Conservation (phyloP, 2,329 filamentous ascomycete species). For the Pseudopyricularia cyperi region DNA sequence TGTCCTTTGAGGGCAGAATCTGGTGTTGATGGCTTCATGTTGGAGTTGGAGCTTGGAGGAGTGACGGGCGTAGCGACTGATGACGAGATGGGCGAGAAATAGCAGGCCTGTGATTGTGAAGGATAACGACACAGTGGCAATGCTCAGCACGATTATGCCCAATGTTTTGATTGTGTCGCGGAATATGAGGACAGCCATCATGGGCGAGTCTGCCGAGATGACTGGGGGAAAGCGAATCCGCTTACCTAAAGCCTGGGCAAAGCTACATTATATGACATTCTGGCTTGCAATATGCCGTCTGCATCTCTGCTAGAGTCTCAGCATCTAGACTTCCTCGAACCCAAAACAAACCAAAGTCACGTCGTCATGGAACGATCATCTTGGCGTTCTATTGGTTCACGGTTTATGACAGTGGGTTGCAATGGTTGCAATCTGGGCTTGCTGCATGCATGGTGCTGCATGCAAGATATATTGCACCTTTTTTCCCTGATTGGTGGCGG, state of each 20-base stretch:
- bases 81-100: not conserved
- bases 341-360: not conserved
- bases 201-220: not conserved
- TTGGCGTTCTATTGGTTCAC: not conserved
- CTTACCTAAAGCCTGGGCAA: no score
- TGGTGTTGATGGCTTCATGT: not conserved
- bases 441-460: not conserved
- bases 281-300: no score
- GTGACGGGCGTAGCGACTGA: not conserved
- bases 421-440: not conserved
- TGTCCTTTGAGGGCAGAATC: slow-evolving; percentile 17
- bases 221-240: no score
- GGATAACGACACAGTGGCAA: not conserved
- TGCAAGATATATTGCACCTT: not conserved
- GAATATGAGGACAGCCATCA: not conserved
- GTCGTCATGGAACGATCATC: not conserved
- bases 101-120: not conserved
- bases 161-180: not conserved
- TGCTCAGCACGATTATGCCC: not conserved
- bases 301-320: no score
- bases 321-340: no score
- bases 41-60: not conserved
- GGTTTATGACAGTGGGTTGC: not conserved
- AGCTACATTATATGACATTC: no score
- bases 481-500: no score